Evolutionary conservation across 2,329 filamentous ascomycete genomes (phyloP).

Genomic region (Clarireedia monteithiana): DNA sequence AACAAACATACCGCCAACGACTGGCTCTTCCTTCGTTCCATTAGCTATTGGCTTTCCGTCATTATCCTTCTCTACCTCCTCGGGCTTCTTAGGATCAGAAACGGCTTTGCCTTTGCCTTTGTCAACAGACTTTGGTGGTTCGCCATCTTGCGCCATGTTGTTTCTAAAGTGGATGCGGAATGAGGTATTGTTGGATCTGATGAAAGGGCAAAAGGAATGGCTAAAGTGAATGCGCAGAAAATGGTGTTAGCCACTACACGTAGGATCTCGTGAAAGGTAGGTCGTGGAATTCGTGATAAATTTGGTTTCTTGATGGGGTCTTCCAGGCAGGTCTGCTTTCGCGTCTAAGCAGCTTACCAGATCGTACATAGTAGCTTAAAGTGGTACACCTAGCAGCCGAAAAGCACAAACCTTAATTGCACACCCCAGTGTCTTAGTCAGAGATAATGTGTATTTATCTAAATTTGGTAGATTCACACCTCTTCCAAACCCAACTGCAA

Average conservation of each 20-base stretch:
- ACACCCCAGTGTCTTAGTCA: neutral
- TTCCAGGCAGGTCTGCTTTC: slow-evolving; percentile 11
- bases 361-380: slow-evolving; percentile 5
- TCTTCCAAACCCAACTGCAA: neutral
- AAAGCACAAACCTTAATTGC: slow-evolving; percentile 1
- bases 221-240: slow-evolving; percentile 5
- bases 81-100: slow-evolving; percentile 49
- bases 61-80: slow-evolving; percentile 53
- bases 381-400: slow-evolving; percentile 6
- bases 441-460: neutral
- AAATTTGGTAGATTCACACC: neutral
- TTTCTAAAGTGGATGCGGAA: slow-evolving; percentile 16
- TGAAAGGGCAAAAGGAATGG: neutral
- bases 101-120: slow-evolving; percentile 95
- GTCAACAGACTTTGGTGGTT: slow-evolving; percentile 74
- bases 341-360: slow-evolving; percentile 10
- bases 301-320: slow-evolving; percentile 17
- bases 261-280: slow-evolving; percentile 7
- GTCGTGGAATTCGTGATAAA: slow-evolving; percentile 26
- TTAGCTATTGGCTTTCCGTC: slow-evolving; percentile 64
- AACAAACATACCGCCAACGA: slow-evolving; percentile 32
- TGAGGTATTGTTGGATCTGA: slow-evolving; percentile 2
- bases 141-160: slow-evolving; percentile 89
- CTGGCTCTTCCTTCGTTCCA: slow-evolving; percentile 66
- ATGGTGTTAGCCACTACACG: slow-evolving; percentile 1